phyloP scores from a whole-genome alignment of 139 green algal species.

The Edaphochlamys debaryana region DNA sequence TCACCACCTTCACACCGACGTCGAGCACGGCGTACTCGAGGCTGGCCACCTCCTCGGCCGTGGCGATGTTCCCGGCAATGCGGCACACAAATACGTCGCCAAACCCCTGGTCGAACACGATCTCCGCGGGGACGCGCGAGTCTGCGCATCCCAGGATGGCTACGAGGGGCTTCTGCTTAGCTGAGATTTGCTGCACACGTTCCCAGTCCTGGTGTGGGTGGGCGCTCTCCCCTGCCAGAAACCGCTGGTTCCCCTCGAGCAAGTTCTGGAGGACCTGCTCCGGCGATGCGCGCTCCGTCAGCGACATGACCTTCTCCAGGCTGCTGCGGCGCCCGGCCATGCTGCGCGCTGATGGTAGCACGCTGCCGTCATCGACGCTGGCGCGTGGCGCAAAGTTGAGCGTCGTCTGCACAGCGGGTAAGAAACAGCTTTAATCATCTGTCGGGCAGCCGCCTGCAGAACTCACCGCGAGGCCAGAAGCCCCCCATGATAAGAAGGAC shows the following conservation, averaged over 20 bases:
- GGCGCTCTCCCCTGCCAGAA: slow-evolving; percentile 20
- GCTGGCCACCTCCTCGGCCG: slow-evolving; percentile 41
- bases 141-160: slow-evolving; percentile 52
- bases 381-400: too few relatives aligned
- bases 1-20: slow-evolving; percentile 41
- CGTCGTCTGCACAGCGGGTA: too few relatives aligned
- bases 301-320: neutral
- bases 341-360: neutral
- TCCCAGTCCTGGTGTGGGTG: slow-evolving; percentile 49
- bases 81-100: slow-evolving; percentile 54
- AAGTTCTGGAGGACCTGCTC: slow-evolving; percentile 32
- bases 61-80: slow-evolving; percentile 51
- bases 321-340: neutral
- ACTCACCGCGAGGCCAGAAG: too few relatives aligned
- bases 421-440: too few relatives aligned
- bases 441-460: too few relatives aligned
- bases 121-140: slow-evolving; percentile 45
- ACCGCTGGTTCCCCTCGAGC: slow-evolving; percentile 42
- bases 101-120: slow-evolving; percentile 54
- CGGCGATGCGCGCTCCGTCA: slow-evolving; percentile 11
- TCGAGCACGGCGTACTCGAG: slow-evolving; percentile 52
- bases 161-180: slow-evolving; percentile 36
- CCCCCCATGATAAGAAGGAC: too few relatives aligned
- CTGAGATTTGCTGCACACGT: slow-evolving; percentile 14
- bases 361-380: too few relatives aligned